These are phyloP conservation scores for Vanilla planifolia DNA, from an alignment of 106 monocot genomes.

Conservation along the genomic window DNA sequence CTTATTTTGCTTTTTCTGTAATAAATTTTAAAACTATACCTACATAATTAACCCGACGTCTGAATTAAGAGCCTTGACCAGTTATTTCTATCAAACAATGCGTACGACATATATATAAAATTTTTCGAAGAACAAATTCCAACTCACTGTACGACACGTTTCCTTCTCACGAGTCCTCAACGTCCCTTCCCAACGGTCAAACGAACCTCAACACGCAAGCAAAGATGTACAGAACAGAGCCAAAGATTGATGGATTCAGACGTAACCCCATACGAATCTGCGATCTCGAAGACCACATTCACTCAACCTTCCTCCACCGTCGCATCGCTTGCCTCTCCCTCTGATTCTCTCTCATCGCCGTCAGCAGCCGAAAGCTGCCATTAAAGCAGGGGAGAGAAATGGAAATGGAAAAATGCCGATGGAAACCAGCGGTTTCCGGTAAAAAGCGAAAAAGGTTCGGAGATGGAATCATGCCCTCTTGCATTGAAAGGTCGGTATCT, in stretches of 20 bases:
- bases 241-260: slow-evolving; percentile 2
- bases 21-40: too few relatives aligned
- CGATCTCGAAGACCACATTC: neutral
- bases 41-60: too few relatives aligned
- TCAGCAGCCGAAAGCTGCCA: slow-evolving; percentile 49
- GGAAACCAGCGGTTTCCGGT: neutral
- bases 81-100: too few relatives aligned
- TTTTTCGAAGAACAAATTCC: too few relatives aligned
- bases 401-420: neutral
- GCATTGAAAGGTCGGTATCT: slow-evolving; percentile 59
- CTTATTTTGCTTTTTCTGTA: too few relatives aligned
- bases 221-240: neutral
- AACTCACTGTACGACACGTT: too few relatives aligned
- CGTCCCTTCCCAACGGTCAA: slow-evolving; percentile 11
- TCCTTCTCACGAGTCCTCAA: slow-evolving; percentile 1
- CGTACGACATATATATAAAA: too few relatives aligned
- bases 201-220: slow-evolving; percentile 7
- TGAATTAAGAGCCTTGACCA: too few relatives aligned
- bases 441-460: slow-evolving; percentile 8
- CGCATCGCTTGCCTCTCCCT: slow-evolving; percentile 5
- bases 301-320: neutral
- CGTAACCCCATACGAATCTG: neutral
- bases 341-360: slow-evolving; percentile 15
- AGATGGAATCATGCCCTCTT: slow-evolving; percentile 33
- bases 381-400: neutral